Percentiles rank a stretch among this genome's conserved stretches.
phyloP scores from a whole-genome alignment of 257 asterid genomes.

The Jaltomata sinuosa region DNA sequence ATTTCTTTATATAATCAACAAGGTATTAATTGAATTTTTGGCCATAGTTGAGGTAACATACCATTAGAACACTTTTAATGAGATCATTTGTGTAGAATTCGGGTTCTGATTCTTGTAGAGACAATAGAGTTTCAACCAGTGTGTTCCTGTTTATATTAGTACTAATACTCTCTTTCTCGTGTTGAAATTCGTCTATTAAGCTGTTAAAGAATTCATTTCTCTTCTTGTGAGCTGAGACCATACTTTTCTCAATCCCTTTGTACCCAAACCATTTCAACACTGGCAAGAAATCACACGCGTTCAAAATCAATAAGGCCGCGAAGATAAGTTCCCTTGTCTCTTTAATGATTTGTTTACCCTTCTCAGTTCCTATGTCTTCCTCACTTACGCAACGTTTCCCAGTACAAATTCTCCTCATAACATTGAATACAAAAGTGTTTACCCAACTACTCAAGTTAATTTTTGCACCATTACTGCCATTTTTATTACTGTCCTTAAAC shows the following conservation, averaged over 20 bases:
- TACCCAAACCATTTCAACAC: conserved; percentile 45
- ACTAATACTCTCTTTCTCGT: not conserved
- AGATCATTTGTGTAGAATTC: conserved; percentile 15
- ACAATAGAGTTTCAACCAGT: conserved; percentile 15
- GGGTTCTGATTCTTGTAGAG: conserved; percentile 11
- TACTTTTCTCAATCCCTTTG: conserved; percentile 32
- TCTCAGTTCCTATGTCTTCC: conserved; percentile 22
- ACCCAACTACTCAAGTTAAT: conserved; percentile 25
- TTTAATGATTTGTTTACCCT: conserved; percentile 18
- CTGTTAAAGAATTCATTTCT: conserved; percentile 29
- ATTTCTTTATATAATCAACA: too few relatives aligned
- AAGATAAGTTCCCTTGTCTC: conserved; percentile 10
- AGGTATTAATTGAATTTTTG: too few relatives aligned
- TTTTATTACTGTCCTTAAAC: not conserved
- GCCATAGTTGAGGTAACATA: not conserved
- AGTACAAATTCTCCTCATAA: conserved; percentile 21
- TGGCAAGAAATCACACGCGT: conserved; percentile 45
- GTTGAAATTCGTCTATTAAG: not conserved
- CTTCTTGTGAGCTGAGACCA: conserved; percentile 10
- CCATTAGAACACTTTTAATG: conserved; percentile 20
- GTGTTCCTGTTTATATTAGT: not conserved
- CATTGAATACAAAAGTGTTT: conserved; percentile 16
- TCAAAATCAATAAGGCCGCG: not conserved
- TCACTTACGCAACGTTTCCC: conserved; percentile 26
- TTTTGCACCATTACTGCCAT: not conserved